Base-by-base conservation (phyloP, 1,139 yeast genomes). In the Taiozyma onychis region DNA sequence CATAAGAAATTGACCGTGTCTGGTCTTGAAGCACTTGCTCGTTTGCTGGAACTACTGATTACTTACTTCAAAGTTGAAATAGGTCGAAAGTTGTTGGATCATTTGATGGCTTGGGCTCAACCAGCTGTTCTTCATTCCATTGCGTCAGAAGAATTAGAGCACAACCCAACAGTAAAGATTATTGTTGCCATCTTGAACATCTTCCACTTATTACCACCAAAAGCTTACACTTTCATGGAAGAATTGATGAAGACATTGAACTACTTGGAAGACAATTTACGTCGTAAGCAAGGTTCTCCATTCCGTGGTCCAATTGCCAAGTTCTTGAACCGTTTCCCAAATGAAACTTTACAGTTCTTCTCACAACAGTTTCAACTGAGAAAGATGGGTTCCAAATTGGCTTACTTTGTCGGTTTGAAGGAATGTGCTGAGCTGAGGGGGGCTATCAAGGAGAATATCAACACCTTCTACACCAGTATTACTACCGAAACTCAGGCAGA, bases 61-160 rank as follows among this genome's bases (percentile, higher is more conserved):
- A 88, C 95, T 3, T 93, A 95, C 62, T 95, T 95, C 73, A 86
- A 95, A 65, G 97, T 93, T 24, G 99, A 95, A 66, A 93, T 95
- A 58, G 99, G 99, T 35, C 79, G 91, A 51, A 95, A 95, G 62
- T 73, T 95, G 49, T 75, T 95, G 32, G 99, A 95, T 62, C 99
- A 95, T 68, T 73, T 93, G 58, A 88, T 85, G 78, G 97, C 97
- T 0, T 91, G 97, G 97, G 97, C 98, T 0, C 95, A 89, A 58
- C 89, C 95, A 8, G 79, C 80, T 45, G 81, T 88, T 1, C 70
- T 95, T 46, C 80, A 88, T 47, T 80, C 80, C 57, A 78, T 85
- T 48, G 83, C 96, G 0, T 79, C 82, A 28, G 87, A 83, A 59
- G 91, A 85, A 50, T 74, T 89, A 53, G 89, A 84, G 43, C 88